A percentile compares a stretch with the other conserved stretches of the same genome.
Conservation (phyloP, 2,329 filamentous ascomycete species). For the Lasiodiplodia theobromae region DNA sequence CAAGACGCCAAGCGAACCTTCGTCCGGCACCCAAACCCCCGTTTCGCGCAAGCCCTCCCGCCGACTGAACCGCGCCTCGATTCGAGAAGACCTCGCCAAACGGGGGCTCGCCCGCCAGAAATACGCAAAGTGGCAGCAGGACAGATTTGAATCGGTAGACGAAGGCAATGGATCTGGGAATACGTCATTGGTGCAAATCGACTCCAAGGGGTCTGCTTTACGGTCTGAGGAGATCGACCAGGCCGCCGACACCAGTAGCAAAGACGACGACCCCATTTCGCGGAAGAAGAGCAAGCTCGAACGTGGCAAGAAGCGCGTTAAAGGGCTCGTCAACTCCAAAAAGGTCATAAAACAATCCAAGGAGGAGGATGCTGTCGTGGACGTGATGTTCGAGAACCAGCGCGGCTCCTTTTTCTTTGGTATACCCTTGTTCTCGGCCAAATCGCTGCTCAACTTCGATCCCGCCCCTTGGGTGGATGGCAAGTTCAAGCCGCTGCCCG, state of each 20-base stretch:
- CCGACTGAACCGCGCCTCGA: conserved; percentile 37
- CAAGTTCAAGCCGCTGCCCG: conserved; percentile 61
- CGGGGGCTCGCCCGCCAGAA: conserved; percentile 39
- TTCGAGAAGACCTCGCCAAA: conserved; percentile 36
- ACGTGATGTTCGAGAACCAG: conserved; percentile 95
- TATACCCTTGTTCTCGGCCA: conserved; percentile 84
- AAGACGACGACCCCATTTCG: conserved; percentile 29
- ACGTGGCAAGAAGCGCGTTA: conserved; percentile 35
- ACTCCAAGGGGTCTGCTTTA: conserved; percentile 12
- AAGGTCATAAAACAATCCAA: conserved; percentile 39
- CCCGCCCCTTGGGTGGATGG: conserved; percentile 84
- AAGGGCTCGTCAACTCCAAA: conserved; percentile 37
- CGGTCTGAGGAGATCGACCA: conserved; percentile 16
- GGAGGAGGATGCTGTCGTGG: conserved; percentile 59
- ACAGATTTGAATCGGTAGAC: conserved; percentile 14
- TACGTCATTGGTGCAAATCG: conserved; percentile 16
- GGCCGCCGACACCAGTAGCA: conserved; percentile 2
- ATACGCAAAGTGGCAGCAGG: conserved; percentile 43
- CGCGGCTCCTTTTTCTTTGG: conserved; percentile 90
- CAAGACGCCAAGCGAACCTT: conserved; percentile 33
- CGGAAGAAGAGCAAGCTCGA: conserved; percentile 37
- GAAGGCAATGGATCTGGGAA: not conserved
- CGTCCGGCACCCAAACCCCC: conserved; percentile 21
- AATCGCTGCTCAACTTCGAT: conserved; percentile 85
- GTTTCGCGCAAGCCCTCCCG: conserved; percentile 12